Evolutionary conservation across 768 basidiomycete genomes (phyloP), one percentile per base, ranked within the genome.

Genomic region (Sistotremastrum niveocremeum): DNA sequence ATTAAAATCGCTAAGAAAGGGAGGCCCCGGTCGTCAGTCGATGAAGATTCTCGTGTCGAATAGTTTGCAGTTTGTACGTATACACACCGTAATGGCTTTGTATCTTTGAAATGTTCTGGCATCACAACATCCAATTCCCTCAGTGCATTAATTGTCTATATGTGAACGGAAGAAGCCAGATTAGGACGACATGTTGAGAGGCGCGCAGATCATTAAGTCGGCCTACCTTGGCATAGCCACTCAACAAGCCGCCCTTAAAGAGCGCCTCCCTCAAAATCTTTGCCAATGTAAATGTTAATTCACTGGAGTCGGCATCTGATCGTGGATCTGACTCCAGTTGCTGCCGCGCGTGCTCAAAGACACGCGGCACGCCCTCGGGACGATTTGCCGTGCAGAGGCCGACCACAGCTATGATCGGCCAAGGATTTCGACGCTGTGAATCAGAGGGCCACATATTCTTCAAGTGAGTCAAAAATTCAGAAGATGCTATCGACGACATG

Each of bases 241-340:
- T 64, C 12, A 72, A 65, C 51, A 78, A 54, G 3, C 76, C 80
- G 4, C 73, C 68, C 55, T 80, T 79, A 61, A 83, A 72, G 4
- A 82, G 50, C 1, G 71, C 73, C 49, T 83, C 81, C 32, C 77
- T 64, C n/a, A 81, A 57, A 52, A 70, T 77, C 45, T 71, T 66
- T 36, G 72, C 72, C 3, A 81, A 62, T 6, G 65, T 39, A 28
- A 65, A 54, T 37, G 58, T 63, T 46, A 76, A 67, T 11, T 63
- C 56, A 6, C 60, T 44, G 2, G 52, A 55, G 7, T 50, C 54
- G 1, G 49, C 49, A 6, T 61, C 55, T 7, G 54, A 12, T 43
- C 33, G 11, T 58, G 57, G 3, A 20, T 46, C 50, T 1, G 28
- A 51, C 46, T 65, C 60, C 1, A 77, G 58, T 41, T 77, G 73